phyloP scores from a whole-genome alignment of 2,329 filamentous ascomycete species.

The Dothiorella sarmentorum region DNA sequence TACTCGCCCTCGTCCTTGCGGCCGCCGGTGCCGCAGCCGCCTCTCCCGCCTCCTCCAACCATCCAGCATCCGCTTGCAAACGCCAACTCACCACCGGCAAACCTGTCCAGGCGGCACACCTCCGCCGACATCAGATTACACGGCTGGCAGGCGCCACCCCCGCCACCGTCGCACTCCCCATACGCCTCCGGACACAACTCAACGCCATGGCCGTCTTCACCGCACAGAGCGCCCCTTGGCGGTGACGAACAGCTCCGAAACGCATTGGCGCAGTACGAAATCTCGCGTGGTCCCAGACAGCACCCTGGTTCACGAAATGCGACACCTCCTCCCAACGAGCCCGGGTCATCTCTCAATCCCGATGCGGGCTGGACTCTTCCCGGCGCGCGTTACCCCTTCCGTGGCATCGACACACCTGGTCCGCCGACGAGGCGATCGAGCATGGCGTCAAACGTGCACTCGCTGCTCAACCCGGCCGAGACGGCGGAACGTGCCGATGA shows the following conservation, averaged over 20 bases:
- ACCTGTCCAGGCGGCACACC: conserved; percentile 80
- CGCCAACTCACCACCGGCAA: conserved; percentile 57
- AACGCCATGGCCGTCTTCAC: conserved; percentile 65
- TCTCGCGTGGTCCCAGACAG: conserved; percentile 52
- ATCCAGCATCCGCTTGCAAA: conserved; percentile 61
- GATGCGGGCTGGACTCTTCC: conserved; percentile 57
- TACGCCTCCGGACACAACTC: conserved; percentile 62
- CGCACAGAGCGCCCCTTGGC: conserved; percentile 46
- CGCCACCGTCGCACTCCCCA: conserved; percentile 55
- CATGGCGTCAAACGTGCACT: conserved; percentile 69
- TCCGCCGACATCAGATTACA: conserved; percentile 84
- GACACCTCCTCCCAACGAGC: conserved; percentile 49
- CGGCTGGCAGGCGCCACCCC: conserved; percentile 58
- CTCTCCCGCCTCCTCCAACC: conserved; percentile 63
- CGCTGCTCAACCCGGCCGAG: conserved; percentile 64
- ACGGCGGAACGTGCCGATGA: conserved; percentile 64
- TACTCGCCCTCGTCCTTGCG: conserved; percentile 72
- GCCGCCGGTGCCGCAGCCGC: conserved; percentile 62
- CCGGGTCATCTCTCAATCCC: conserved; percentile 47
- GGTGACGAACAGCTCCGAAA: conserved; percentile 70
- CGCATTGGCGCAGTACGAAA: conserved; percentile 67
- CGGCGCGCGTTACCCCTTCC: conserved; percentile 48
- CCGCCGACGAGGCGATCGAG: conserved; percentile 66
- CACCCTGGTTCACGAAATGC: conserved; percentile 49
- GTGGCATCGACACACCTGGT: conserved; percentile 50